Conservation (phyloP, 75 land plant species). For the Sequoiadendron giganteum region DNA sequence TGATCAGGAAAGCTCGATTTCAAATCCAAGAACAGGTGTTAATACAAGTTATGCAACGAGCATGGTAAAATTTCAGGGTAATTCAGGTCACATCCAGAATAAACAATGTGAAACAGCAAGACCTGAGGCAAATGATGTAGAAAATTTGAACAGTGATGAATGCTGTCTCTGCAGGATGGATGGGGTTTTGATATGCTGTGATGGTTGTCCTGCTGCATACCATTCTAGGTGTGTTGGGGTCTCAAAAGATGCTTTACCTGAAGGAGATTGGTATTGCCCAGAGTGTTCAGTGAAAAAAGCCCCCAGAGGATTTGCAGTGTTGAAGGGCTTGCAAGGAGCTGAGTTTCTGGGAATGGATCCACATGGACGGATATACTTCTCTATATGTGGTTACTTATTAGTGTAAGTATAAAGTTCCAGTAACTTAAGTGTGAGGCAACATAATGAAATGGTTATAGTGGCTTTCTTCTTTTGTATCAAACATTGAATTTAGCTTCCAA, state of each 20-base stretch:
- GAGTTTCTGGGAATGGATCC: slow-evolving; percentile 70
- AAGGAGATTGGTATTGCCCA: slow-evolving; percentile 97
- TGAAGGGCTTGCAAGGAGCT: slow-evolving; percentile 60
- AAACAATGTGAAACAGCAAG: background rate
- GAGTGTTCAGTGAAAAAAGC: slow-evolving; percentile 58
- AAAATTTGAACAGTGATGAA: slow-evolving; percentile 75
- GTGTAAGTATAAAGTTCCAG: slow-evolving; percentile 62
- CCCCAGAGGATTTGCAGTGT: slow-evolving; percentile 31
- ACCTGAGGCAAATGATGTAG: slow-evolving; percentile 4
- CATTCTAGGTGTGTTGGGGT: slow-evolving; percentile 96
- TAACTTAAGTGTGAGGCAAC: background rate
- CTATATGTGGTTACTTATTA: slow-evolving; percentile 66
- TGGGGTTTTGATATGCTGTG: slow-evolving; percentile 93
- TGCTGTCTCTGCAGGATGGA: slow-evolving; percentile 95
- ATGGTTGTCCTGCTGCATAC: slow-evolving; percentile 98
- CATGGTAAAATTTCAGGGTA: background rate
- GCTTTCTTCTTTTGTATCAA: background rate
- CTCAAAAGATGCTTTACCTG: slow-evolving; percentile 58
- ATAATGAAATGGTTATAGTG: background rate
- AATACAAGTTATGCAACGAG: background rate
- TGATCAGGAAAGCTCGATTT: slow-evolving; percentile 26
- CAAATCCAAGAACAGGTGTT: background rate
- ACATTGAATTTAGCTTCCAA: background rate
- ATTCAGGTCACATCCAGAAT: slow-evolving; percentile 11
- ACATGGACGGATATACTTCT: slow-evolving; percentile 59